Evolutionary conservation across 495 filamentous ascomycete genomes (phyloP).

Genomic region (Hyaloscypha bicolor): DNA sequence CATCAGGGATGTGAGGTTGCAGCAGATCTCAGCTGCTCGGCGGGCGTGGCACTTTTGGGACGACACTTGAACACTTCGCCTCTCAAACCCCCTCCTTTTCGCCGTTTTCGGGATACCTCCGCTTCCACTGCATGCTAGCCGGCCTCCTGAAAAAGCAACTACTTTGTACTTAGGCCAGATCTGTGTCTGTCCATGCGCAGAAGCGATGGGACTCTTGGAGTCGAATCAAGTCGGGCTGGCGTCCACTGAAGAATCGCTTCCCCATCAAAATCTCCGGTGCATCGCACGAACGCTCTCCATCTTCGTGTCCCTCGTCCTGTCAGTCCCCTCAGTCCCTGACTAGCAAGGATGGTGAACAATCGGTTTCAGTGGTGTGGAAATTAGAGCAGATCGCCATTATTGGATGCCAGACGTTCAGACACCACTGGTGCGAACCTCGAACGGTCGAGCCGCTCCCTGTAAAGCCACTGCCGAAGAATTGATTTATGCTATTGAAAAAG

Average conservation of each 20-base stretch:
- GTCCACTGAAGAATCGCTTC: not conserved
- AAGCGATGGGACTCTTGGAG: not conserved
- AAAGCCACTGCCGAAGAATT: not conserved
- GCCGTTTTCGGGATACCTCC: not conserved
- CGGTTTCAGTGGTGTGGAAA: constrained; percentile 14
- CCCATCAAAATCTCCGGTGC: not conserved
- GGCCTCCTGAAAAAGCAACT: not conserved
- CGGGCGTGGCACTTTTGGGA: not conserved
- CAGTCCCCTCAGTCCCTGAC: constrained; percentile 2
- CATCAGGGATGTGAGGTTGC: not conserved
- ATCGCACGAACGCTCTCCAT: not conserved
- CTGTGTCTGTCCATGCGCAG: not conserved
- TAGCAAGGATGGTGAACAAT: constrained; percentile 6
- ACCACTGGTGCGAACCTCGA: not conserved
- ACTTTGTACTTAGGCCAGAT: not conserved
- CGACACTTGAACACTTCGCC: not conserved
- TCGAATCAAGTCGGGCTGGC: not conserved
- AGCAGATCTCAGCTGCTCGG: not conserved
- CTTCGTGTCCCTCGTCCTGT: not conserved
- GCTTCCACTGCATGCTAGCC: not conserved
- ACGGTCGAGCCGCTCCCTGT: not conserved
- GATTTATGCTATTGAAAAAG: not conserved
- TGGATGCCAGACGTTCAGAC: not conserved
- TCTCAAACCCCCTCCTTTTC: not conserved
- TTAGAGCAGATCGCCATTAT: not conserved